Evolutionary conservation across 108 stramenopile species (phyloP), one percentile per base, ranked within the genome.

Genomic region (Licmophora abbreviata): DNA sequence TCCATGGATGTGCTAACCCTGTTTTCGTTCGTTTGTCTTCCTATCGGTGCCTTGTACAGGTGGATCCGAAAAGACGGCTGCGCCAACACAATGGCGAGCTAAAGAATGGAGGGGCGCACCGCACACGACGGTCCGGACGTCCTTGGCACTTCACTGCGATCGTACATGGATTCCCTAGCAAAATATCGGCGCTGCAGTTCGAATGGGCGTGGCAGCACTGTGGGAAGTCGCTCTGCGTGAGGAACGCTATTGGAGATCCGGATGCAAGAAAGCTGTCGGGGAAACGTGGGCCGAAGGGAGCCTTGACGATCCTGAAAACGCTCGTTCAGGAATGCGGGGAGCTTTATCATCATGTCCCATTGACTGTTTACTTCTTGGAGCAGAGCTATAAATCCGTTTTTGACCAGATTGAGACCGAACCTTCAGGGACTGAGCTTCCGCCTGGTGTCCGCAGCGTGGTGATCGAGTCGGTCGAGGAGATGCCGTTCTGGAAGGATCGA

Each of bases 131-230:
- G 17, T 26, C 71, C 3, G 84, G 84, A 29, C 61, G 84, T 14
- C 84, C 84, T 21, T 86, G 84, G 84, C 60, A 69, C 36, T 86
- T 74, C 41, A 71, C 52, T 0, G 56, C 51, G 14, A 55, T 86
- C 26, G 51, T 86, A 12, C 71, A 66, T 41, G 84, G 84, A 27
- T 86, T 82, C 58, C 54, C 61, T 4, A 76, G 58, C 24, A 69
- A 82, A 29, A 74, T 59, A 22, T 47, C 75, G 54, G 84, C 80
- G 4, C 56, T 86, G 54, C 80, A 86, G 51, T 86, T 86, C 44
- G 84, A 86, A 54, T 86, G 84, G 84, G 84, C 84, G 18, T 86
- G 80, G 80, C 84, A 86, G 49, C 75, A 86, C 53, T 66, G 70
- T 9, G 57, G 62, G 26, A 68, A 52, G 41, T 78, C 76, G 0